Percentiles rank a stretch among this genome's conserved stretches.
phyloP scores from a whole-genome alignment of 1,284 basidiomycete species.

The Psilocybe mexicana region DNA sequence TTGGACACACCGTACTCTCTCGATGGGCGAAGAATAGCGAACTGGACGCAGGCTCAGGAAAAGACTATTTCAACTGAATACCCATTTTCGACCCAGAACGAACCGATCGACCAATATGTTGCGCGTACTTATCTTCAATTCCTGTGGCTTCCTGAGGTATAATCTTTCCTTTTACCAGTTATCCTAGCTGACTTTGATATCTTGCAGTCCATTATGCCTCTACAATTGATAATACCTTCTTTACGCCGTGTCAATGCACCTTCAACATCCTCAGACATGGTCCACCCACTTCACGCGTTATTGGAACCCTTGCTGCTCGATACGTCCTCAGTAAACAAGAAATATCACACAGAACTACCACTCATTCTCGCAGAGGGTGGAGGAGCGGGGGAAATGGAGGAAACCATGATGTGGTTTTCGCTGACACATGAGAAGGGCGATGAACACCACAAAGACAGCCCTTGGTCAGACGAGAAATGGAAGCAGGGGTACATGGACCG shows the following conservation, averaged over 20 bases:
- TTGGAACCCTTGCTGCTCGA: constrained; percentile 63
- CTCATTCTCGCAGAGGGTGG: constrained; percentile 58
- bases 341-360: constrained; percentile 64
- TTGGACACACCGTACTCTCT: constrained; percentile 6
- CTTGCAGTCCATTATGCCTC: constrained; percentile 69
- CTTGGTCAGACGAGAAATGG: constrained; percentile 54
- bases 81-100: constrained; percentile 43
- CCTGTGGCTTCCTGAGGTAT: constrained; percentile 74
- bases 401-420: constrained; percentile 73
- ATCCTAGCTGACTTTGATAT: not conserved
- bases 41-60: constrained; percentile 53
- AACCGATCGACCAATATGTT: constrained; percentile 48
- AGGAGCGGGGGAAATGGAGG: constrained; percentile 62
- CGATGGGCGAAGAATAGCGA: constrained; percentile 12
- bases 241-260: constrained; percentile 47
- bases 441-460: constrained; percentile 29
- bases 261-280: constrained; percentile 24
- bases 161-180: not conserved
- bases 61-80: constrained; percentile 48
- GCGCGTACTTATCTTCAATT: constrained; percentile 66
- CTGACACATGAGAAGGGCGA: constrained; percentile 56
- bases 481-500: constrained; percentile 55
- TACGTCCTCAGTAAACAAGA: constrained; percentile 51
- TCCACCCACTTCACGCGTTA: constrained; percentile 56
- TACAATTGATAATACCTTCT: constrained; percentile 53